phyloP scores from a whole-genome alignment of 345 rosid genomes.

The Xanthoceras sorbifolium region DNA sequence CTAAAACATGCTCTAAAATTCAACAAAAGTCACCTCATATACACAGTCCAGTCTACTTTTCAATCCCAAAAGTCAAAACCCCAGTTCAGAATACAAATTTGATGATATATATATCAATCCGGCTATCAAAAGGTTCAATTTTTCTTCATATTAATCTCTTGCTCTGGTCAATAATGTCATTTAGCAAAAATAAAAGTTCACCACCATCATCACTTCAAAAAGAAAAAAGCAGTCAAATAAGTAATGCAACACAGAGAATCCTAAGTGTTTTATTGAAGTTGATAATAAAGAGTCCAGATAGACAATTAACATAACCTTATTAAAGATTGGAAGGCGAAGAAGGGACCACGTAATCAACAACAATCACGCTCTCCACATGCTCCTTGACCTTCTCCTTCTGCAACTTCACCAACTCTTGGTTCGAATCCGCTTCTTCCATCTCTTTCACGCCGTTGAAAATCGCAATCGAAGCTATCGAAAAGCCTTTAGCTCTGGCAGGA shows the following conservation, averaged over 20 bases:
- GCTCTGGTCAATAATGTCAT: background rate
- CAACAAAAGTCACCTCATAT: background rate
- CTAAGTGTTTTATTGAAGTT: background rate
- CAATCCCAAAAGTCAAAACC: background rate
- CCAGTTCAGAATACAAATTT: background rate
- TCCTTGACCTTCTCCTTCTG: constrained; percentile 60
- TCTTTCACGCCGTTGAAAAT: constrained; percentile 48
- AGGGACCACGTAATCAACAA: constrained; percentile 57
- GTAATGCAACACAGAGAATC: background rate
- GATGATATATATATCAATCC: background rate
- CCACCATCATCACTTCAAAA: too few species aligned
- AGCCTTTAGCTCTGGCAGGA: constrained; percentile 74
- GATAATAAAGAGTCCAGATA: background rate
- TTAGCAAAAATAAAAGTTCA: background rate
- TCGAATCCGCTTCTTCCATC: constrained; percentile 42
- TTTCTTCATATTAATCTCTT: background rate
- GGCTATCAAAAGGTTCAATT: background rate
- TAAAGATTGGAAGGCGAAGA: constrained; percentile 37
- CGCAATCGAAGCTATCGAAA: constrained; percentile 63
- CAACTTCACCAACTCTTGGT: constrained; percentile 41
- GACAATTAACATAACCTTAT: constrained; percentile 1
- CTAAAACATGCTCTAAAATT: background rate
- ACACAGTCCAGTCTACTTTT: background rate
- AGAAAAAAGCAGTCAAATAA: too few species aligned
- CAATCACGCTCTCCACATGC: constrained; percentile 59